Percentiles rank a stretch among this genome's conserved stretches.
Evolutionary conservation across 352 stramenopile genomes (phyloP).

Genomic region (Phytophthora idaei): DNA sequence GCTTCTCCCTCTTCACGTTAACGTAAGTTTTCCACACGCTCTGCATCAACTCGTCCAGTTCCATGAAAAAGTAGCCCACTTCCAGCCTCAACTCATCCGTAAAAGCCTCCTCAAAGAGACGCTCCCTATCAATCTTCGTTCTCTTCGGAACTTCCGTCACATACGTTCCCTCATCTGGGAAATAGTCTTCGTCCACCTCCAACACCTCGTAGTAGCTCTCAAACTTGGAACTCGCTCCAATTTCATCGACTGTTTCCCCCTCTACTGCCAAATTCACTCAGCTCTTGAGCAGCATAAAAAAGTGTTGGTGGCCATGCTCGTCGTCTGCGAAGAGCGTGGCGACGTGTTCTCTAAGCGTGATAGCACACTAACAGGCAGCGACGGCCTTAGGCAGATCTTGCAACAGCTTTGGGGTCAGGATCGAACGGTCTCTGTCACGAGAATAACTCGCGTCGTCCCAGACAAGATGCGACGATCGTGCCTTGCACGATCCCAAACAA

Average conservation of each 20-base stretch:
- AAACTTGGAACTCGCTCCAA: background rate
- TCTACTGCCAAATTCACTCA: background rate
- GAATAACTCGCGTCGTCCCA: too few relatives aligned
- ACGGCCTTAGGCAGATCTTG: background rate
- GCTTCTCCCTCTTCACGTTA: conserved; percentile 34
- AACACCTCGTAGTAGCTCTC: conserved; percentile 36
- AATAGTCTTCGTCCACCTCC: conserved; percentile 25
- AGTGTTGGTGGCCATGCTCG: background rate
- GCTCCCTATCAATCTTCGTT: conserved; percentile 2
- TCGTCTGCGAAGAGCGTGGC: background rate
- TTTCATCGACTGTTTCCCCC: background rate
- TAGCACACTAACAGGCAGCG: background rate
- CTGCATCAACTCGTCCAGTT: conserved; percentile 29
- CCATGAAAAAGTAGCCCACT: conserved; percentile 33
- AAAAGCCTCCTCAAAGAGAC: conserved; percentile 28
- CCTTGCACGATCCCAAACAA: too few relatives aligned
- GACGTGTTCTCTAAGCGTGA: background rate
- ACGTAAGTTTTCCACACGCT: conserved; percentile 25
- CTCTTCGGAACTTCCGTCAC: background rate
- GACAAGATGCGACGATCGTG: too few relatives aligned
- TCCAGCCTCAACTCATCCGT: conserved; percentile 33
- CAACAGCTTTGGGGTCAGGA: background rate
- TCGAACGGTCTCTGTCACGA: background rate
- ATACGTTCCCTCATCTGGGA: background rate
- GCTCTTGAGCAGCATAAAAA: background rate